These are phyloP conservation scores for Naumovozyma castellii DNA, from an alignment of 805 yeast genomes.

Conservation along the genomic window DNA sequence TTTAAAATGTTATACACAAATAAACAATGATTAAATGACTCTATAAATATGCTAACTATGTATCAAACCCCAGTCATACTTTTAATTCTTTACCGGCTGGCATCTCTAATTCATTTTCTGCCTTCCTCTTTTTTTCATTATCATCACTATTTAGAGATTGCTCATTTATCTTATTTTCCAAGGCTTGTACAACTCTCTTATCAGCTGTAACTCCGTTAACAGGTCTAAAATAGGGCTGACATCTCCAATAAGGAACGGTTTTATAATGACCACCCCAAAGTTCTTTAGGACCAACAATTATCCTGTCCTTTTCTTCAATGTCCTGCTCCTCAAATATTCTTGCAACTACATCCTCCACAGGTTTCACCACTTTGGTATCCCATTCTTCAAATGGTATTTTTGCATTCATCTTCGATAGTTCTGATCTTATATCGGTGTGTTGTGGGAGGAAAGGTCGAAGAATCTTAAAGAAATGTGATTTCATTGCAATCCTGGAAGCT, in stretches of 20 bases:
- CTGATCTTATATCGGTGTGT: conserved; percentile 70
- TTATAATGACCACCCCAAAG: conserved; percentile 77
- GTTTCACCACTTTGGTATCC: conserved; percentile 44
- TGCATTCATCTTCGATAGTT: conserved; percentile 47
- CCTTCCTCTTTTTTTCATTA: conserved; percentile 18
- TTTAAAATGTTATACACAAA: too few species aligned
- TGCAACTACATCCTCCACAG: conserved; percentile 59
- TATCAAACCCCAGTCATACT: neutral
- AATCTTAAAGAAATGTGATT: conserved; percentile 84
- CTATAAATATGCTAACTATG: too few species aligned
- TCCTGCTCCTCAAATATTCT: conserved; percentile 44
- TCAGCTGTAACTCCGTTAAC: conserved; percentile 69
- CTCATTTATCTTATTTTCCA: conserved; percentile 6
- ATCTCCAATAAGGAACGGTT: conserved; percentile 86
- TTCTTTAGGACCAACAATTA: conserved; percentile 45
- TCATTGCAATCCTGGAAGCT: conserved; percentile 78
- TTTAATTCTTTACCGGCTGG: conserved; percentile 10
- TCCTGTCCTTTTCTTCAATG: conserved; percentile 47
- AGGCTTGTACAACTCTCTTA: conserved; percentile 26
- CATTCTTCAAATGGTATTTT: conserved; percentile 39
- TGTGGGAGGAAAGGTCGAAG: conserved; percentile 69
- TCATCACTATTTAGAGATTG: conserved; percentile 3
- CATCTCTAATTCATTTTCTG: conserved; percentile 13
- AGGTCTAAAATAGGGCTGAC: conserved; percentile 89
- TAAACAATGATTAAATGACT: too few species aligned